These are phyloP conservation scores for Thymus mandschuricus DNA, from an alignment of 257 asterid species.

Conservation along the genomic window DNA sequence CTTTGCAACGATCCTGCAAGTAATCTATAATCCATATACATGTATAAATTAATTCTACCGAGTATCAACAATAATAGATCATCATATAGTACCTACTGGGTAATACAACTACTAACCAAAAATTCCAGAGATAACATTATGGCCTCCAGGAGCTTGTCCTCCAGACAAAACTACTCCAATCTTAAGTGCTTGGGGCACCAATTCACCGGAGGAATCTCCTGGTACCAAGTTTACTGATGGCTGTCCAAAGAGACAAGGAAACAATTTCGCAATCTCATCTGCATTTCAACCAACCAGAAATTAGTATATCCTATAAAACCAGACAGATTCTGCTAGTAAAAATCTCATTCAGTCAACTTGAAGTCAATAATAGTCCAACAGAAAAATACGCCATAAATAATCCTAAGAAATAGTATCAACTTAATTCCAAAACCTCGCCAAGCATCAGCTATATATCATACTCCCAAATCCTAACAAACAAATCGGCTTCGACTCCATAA, in stretches of 20 bases:
- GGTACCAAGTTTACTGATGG: slow-evolving; percentile 85
- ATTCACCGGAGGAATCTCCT: slow-evolving; percentile 43
- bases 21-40: slow-evolving; percentile 59
- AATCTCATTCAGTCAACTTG: slow-evolving; percentile 20
- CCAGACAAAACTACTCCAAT: slow-evolving; percentile 96
- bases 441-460: not conserved
- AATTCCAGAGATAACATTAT: slow-evolving; percentile 95
- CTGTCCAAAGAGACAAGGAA: slow-evolving; percentile 85
- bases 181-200: slow-evolving; percentile 52
- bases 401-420: not conserved
- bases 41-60: not conserved
- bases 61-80: not conserved
- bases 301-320: slow-evolving; percentile 5
- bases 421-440: not conserved
- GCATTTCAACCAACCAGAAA: slow-evolving; percentile 28
- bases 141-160: slow-evolving; percentile 99
- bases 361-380: slow-evolving; percentile 12
- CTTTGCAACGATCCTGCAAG: slow-evolving; percentile 86
- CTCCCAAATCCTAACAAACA: not conserved
- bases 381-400: not conserved
- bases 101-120: slow-evolving; percentile 56
- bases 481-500: not conserved
- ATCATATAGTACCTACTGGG: not conserved
- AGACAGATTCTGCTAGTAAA: not conserved
- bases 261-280: slow-evolving; percentile 94